These are phyloP conservation scores for Glonium stellatum DNA, from an alignment of 495 filamentous ascomycete species.

Conservation along the genomic window DNA sequence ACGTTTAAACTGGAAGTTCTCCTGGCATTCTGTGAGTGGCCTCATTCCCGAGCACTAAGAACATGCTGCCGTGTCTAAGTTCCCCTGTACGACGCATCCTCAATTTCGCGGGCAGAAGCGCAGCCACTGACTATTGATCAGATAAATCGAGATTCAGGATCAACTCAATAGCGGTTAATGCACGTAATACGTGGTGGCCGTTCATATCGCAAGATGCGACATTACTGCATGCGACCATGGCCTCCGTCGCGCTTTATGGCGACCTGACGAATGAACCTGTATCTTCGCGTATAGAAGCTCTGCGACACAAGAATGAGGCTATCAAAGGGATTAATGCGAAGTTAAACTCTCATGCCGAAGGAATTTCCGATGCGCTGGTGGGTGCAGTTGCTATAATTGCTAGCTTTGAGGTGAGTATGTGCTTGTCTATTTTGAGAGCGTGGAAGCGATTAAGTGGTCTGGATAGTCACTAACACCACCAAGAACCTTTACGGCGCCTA, in stretches of 20 bases:
- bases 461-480: not conserved
- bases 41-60: not conserved
- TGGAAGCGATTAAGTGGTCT: not conserved
- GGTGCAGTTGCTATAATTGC: conserved; percentile 18
- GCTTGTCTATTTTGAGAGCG: not conserved
- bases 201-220: conserved; percentile 22
- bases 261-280: conserved; percentile 6
- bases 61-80: not conserved
- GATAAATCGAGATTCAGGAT: conserved; percentile 14
- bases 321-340: conserved; percentile 23
- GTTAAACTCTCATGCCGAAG: conserved; percentile 4
- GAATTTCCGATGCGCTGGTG: conserved; percentile 21
- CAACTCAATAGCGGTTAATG: conserved; percentile 20
- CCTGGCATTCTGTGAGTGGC: conserved; percentile 16
- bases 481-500: conserved; percentile 24
- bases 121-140: not conserved
- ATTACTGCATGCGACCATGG: conserved; percentile 19
- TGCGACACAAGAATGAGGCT: conserved; percentile 23
- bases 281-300: conserved; percentile 5
- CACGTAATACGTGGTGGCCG: conserved; percentile 22
- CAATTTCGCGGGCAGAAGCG: not conserved
- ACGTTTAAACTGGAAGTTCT: conserved; percentile 13
- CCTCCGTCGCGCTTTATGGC: conserved; percentile 22
- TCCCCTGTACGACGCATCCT: not conserved
- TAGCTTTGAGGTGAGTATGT: conserved; percentile 23